These are phyloP conservation scores for Fennellomyces sp. DNA, from an alignment of 371 early-diverging fungal species.

Conservation along the genomic window DNA sequence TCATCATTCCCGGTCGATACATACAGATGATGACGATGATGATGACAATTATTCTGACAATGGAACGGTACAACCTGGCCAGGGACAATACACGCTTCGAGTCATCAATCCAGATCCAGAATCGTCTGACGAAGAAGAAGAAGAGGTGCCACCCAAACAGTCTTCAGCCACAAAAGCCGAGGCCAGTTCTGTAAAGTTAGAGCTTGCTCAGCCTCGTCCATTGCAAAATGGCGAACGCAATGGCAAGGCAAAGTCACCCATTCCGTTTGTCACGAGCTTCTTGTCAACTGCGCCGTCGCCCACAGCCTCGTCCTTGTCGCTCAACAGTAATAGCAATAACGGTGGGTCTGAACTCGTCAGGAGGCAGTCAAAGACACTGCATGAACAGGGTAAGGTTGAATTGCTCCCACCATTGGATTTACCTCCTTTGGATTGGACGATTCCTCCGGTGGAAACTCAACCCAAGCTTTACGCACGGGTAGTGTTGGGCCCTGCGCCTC, in stretches of 20 bases:
- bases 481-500: neutral
- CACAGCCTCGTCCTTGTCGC: slow-evolving; percentile 11
- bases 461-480: neutral
- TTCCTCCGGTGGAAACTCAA: slow-evolving; percentile 1
- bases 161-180: neutral
- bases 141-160: neutral
- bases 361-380: slow-evolving; percentile 1
- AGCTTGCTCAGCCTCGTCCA: neutral
- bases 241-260: neutral
- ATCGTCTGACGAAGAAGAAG: slow-evolving; percentile 14
- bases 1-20: neutral
- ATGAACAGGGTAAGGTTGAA: slow-evolving; percentile 2
- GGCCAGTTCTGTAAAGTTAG: neutral
- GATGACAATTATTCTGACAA: slow-evolving; percentile 15
- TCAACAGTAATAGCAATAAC: slow-evolving; percentile 1
- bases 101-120: slow-evolving; percentile 33
- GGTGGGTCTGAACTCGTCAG: neutral
- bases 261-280: neutral
- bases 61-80: slow-evolving; percentile 6
- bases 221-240: neutral
- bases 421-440: slow-evolving; percentile 12
- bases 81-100: slow-evolving; percentile 14
- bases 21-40: slow-evolving; percentile 7
- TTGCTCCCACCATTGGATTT: slow-evolving; percentile 17
- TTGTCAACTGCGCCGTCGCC: slow-evolving; percentile 11